Base-by-base conservation (phyloP, 1,284 basidiomycete species). In the Ceratobasidium sp. region DNA sequence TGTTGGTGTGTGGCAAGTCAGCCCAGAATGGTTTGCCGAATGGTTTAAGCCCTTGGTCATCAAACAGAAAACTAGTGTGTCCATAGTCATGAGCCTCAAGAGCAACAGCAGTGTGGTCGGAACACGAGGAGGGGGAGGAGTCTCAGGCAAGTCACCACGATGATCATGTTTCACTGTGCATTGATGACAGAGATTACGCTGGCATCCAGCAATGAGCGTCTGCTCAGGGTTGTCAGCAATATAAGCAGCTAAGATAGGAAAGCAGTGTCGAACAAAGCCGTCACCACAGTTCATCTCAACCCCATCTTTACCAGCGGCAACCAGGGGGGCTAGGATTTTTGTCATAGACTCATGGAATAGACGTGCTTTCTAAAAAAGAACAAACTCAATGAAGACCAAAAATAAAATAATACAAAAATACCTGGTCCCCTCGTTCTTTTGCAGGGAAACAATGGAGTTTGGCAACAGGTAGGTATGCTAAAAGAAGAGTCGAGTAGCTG, bases 1-100 rank as follows among this genome's bases (percentile, higher is more conserved):
- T 80, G 70, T 80, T 69, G 14, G 63, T 32, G 59, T 77, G 72
- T 6, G 78, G 79, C 18, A 80, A 72, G 18, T 75, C 70, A 1
- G 49, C 72, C 80, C 80, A 80, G 76, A 80, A 80, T 41, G 79
- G 78, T 11, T 30, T 6, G 2, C 38, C 35, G 18, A 72, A 44
- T 23, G 38, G 52, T 30, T 72, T 54, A 16, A 64, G 59, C 21
- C 69, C 73, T 26, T 61, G 35, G 0, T 54, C 7, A 9, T 72
- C 47, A 44, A 52, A 41, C 76, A 59, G n/a, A 21, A 7, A 13
- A n/a, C 21, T 0, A 30, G 73, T 50, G 23, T 50, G 16, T 0
- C 50, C 49, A 64, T 50, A 41, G 28, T 44, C 46, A 26, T 26
- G 46, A 30, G 58, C 28, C 28, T 38, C 5, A 23, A 72, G 58